Base-by-base conservation (phyloP, 1,139 yeast genomes). In the Scheffersomyces titani region DNA sequence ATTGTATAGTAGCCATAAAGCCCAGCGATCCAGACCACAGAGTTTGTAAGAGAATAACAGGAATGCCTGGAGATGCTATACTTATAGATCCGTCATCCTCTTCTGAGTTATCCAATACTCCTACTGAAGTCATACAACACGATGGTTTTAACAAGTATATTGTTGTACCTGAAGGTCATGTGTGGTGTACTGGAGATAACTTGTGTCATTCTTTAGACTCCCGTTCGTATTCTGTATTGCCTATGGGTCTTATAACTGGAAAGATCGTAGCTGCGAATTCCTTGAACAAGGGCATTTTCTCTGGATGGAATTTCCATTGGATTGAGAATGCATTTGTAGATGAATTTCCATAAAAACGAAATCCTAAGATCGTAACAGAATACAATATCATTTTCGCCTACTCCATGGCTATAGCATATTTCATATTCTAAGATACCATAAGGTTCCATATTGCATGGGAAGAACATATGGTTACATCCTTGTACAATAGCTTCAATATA, bases 141-240 rank as follows among this genome's bases (percentile, higher is more conserved):
- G 82, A 79, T 61, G 83, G 85, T 21, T 84, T 76, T 65, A 81
- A 87, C 65, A 84, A 85, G 57, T 90, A 76, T 65, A 85, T 91
- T 7, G 76, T 75, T 55, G 89, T 91, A 0, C 97, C 97, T 0
- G 85, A 86, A 56, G 99, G 99, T 3, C 99, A 96, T 72, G 92
- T 92, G 51, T 96, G 98, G 98, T 89, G 93, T 5, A 92, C 98
- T 0, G 99, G 99, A 1, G 99, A 94, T 68, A 94, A 94, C 67
- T 72, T 94, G 57, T 83, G 92, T 48, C 92, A 88, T 64, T 90
- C 97, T n/a, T 75, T 93, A 55, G 99, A 96, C 65, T 92, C 97
- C 6, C 76, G 99, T 62, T 85, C 92, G 0, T 94, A 94, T 69
- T 91, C 94, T 24, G 92, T 89, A 21, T 74, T 94, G 47, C 99